Evolutionary conservation across 1,284 basidiomycete species (phyloP), one percentile per base, ranked within the genome.

Genomic region (Heterobasidion parviporum): DNA sequence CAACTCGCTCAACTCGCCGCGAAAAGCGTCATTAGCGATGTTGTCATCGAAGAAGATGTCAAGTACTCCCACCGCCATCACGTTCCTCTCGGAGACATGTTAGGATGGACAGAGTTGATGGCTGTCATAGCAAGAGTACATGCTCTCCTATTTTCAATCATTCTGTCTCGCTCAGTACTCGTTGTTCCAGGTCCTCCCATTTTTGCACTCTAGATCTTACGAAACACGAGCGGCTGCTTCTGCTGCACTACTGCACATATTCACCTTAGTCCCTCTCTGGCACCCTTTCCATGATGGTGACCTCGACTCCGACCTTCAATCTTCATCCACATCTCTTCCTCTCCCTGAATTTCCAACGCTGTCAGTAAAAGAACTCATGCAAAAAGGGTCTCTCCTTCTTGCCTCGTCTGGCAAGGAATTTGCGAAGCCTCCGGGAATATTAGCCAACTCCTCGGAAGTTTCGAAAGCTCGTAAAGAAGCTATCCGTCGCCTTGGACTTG

Each of bases 371-470:
- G 83, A 88, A 54, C 78, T 94, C 33, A 80, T 94, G 60, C 72
- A 81, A 34, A 85, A 85, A 54, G 88, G 88, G 32, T 87, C 83
- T 44, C 80, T 90, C 14, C 79, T 95, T 1, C 76, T 95, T 1
- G 87, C 92, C 0, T 94, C 92, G 0, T 92, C 91, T 0, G 92
- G 93, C 2, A 92, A 89, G 63, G 92, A 95, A 68, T 95, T 92
- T 62, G 68, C 74, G 18, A 89, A 84, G 63, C 87, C 86, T 1
- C 69, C 79, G 4, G 84, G 82, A 8, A 85, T 88, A 56, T 75
- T 89, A 47, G 77, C 85, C 8, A 87, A 79, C 57, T 74, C 85
- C 2, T 76, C 80, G 33, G 89, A 91, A 65, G 85, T 92, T 6
- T 87, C 85, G 67, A 87, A 87, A 57, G 89, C 89, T 2, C 81